A percentile compares a stretch with the other conserved stretches of the same genome.
Conservation (phyloP, 805 yeast species). For the Pichia thaimueangensis region DNA sequence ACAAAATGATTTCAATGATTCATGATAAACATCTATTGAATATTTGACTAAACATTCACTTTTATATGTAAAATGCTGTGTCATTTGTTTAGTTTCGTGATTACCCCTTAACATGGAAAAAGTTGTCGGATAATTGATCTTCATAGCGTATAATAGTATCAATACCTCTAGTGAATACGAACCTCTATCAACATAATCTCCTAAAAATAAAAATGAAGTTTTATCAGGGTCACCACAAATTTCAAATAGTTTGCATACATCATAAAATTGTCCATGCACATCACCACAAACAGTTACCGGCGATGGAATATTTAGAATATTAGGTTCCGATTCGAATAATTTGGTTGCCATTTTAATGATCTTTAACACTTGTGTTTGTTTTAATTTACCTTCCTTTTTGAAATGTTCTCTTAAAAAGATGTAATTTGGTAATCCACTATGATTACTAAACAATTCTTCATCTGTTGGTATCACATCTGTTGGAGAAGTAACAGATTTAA, state of each 20-base stretch:
- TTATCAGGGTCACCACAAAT: constrained; percentile 80
- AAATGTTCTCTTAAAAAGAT: constrained; percentile 70
- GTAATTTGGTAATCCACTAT: constrained; percentile 64
- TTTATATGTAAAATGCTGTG: constrained; percentile 90
- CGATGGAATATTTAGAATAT: constrained; percentile 72
- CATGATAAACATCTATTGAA: constrained; percentile 56
- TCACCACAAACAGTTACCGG: constrained; percentile 97
- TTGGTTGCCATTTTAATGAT: constrained; percentile 63
- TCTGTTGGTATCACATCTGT: constrained; percentile 60
- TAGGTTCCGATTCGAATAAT: constrained; percentile 65
- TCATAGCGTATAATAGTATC: constrained; percentile 69
- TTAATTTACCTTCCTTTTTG: constrained; percentile 71
- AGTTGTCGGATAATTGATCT: constrained; percentile 65
- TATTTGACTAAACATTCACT: constrained; percentile 87
- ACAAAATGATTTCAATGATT: constrained; percentile 71
- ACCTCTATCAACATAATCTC: constrained; percentile 96
- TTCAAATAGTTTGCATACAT: constrained; percentile 82
- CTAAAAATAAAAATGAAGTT: constrained; percentile 78
- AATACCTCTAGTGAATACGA: constrained; percentile 80
- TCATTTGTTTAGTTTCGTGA: constrained; percentile 90
- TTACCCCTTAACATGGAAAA: constrained; percentile 87
- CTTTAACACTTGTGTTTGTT: constrained; percentile 59
- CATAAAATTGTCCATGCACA: constrained; percentile 93
- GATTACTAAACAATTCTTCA: constrained; percentile 52
- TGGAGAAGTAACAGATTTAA: constrained; percentile 57